Evolutionary conservation across 1,139 yeast genomes (phyloP).

Genomic region (Yamadazyma friedrichii): DNA sequence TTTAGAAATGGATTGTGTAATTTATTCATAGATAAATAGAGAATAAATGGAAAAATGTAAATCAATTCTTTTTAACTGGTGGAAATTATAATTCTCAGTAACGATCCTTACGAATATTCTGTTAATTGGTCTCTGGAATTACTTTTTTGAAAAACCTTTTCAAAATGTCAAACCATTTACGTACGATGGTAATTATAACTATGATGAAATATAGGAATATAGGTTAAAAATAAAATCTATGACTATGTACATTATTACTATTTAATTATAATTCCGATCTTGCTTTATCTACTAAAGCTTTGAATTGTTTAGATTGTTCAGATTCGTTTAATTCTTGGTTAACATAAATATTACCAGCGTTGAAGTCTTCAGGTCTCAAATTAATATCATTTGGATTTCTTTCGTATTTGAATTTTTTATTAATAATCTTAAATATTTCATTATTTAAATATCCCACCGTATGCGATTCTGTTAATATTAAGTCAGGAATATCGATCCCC

Average conservation of each 20-base stretch:
- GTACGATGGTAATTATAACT: too few relatives aligned
- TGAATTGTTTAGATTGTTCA: conserved; percentile 30
- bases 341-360: conserved; percentile 50
- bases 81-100: too few relatives aligned
- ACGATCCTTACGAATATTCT: too few relatives aligned
- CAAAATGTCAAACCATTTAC: too few relatives aligned
- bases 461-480: conserved; percentile 49
- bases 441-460: conserved; percentile 44
- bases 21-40: not conserved
- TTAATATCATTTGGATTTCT: conserved; percentile 70
- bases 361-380: conserved; percentile 40
- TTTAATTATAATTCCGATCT: conserved; percentile 14
- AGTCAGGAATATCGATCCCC: conserved; percentile 69
- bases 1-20: not conserved
- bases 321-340: conserved; percentile 35
- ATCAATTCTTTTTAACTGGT: too few relatives aligned
- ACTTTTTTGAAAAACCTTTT: too few relatives aligned
- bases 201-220: too few relatives aligned
- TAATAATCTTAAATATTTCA: conserved; percentile 44
- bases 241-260: conserved; percentile 9
- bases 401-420: conserved; percentile 55
- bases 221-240: too few relatives aligned
- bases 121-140: too few relatives aligned
- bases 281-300: conserved; percentile 34
- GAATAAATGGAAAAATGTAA: too few relatives aligned